phyloP scores from a whole-genome alignment of 2,329 filamentous ascomycete genomes.

The Aspergillus intermedius region DNA sequence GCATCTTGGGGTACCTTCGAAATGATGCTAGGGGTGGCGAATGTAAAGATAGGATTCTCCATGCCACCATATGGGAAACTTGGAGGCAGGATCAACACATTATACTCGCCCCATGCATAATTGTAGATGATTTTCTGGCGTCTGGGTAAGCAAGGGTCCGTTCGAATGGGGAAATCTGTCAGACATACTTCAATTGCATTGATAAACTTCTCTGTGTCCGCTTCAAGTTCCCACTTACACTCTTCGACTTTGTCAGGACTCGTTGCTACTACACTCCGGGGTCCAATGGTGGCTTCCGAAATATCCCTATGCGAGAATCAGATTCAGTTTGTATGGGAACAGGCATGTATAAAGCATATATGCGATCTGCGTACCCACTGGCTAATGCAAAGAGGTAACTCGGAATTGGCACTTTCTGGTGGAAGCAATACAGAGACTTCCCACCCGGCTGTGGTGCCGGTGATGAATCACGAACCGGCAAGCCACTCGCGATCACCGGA shows the following conservation, averaged over 20 bases:
- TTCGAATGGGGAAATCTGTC: conserved; percentile 1
- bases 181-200: conserved; percentile 65
- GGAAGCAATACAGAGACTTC: conserved; percentile 69
- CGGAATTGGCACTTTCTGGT: conserved; percentile 87
- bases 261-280: conserved; percentile 75
- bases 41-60: conserved; percentile 92
- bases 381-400: conserved; percentile 93
- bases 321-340: background rate
- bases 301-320: conserved; percentile 57
- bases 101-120: conserved; percentile 93
- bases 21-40: conserved; percentile 90
- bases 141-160: conserved; percentile 7
- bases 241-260: conserved; percentile 78
- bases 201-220: conserved; percentile 87
- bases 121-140: conserved; percentile 62
- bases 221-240: conserved; percentile 86
- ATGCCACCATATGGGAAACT: conserved; percentile 80
- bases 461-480: conserved; percentile 50
- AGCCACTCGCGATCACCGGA: conserved; percentile 85
- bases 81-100: conserved; percentile 80
- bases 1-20: conserved; percentile 52
- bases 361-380: conserved; percentile 38
- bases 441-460: conserved; percentile 46
- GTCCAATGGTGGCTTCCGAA: conserved; percentile 75
- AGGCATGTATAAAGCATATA: background rate